Evolutionary conservation across 805 yeast species (phyloP).

Genomic region (Ogataea pini): DNA sequence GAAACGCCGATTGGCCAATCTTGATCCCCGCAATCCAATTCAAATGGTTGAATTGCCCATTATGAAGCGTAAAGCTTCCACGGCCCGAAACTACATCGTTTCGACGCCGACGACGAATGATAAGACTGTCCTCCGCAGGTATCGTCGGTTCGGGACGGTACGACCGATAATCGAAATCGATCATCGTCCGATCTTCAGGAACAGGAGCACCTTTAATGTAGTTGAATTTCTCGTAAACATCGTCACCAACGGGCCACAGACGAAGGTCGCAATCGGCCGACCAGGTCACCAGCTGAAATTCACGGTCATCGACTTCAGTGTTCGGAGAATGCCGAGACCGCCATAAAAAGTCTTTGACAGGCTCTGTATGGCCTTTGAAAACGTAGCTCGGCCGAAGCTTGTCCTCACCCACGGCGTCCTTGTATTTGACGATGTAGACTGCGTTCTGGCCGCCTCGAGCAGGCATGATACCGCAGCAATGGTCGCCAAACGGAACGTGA

Average conservation of each 20-base stretch:
- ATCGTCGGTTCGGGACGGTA: conserved; percentile 53
- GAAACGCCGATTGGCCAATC: conserved; percentile 55
- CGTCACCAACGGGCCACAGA: conserved; percentile 70
- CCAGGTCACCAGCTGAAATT: conserved; percentile 93
- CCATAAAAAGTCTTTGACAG: conserved; percentile 89
- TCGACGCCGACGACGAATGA: conserved; percentile 23
- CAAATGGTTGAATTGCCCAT: conserved; percentile 58
- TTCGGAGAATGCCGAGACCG: conserved; percentile 55
- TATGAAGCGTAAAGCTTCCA: conserved; percentile 38
- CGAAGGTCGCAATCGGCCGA: conserved; percentile 83
- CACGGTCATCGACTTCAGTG: conserved; percentile 61
- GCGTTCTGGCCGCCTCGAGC: conserved; percentile 79
- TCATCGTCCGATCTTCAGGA: conserved; percentile 34
- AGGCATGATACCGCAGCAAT: conserved; percentile 87
- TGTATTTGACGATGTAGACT: conserved; percentile 54
- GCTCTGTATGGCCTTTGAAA: conserved; percentile 81
- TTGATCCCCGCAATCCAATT: conserved; percentile 94
- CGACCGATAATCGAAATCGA: conserved; percentile 41
- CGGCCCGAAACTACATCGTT: conserved; percentile 24
- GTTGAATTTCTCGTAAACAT: conserved; percentile 47
- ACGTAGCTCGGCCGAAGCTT: conserved; percentile 53
- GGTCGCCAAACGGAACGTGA: conserved; percentile 81
- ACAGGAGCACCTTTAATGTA: conserved; percentile 42
- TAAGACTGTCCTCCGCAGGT: conserved; percentile 24
- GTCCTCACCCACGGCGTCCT: conserved; percentile 37